Evolutionary conservation across 208 protist genomes (phyloP), one percentile per base, ranked within the genome.

Genomic region (Crithidia brevicula): DNA sequence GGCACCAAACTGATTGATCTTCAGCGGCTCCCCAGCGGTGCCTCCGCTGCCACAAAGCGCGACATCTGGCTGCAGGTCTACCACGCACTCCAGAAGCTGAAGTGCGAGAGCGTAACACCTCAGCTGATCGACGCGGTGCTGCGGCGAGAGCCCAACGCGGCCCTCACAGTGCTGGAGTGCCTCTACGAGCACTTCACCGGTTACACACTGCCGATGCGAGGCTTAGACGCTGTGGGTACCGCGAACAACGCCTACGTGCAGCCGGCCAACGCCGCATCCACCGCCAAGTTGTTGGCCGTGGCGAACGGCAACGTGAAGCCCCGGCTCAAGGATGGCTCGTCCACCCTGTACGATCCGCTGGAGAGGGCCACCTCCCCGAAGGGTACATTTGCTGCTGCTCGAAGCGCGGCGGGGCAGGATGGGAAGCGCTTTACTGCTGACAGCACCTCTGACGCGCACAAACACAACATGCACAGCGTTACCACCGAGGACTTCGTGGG

Each of bases 41-140:
- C 67, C 22, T 83, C 89, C 1, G 70, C 85, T 0, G 77, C 89
- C 9, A 83, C 77, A 18, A 97, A 96, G 64, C 81, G 89, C 15
- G 77, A 94, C 59, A 98, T 98, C 62, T 99, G 97, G 96, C 72
- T 77, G 11, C 68, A 85, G 43, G 71, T 94, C 5, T 70, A 84
- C 25, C 46, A 31, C n/a, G 83, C 81, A 3, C 67, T 96, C n/a
- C 62, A 72, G 15, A 62, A 79, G 13, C 43, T 94, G 28, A 57
- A 81, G 40, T 94, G 86, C 63, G 30, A n/a, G 0, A 70, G 60
- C 23, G 72, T 94, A 2, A 81, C 75, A 0, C 40, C 53, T 15
- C 71, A 75, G 16, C 73, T 92, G n/a, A 70, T 90, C 16, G 88
- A 94, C 30, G 77, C 79, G 4, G 77, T 89, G 46, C 65, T 92